Base-by-base conservation (phyloP, 495 filamentous ascomycete genomes). In the Pyrenopolyporus hunteri region DNA sequence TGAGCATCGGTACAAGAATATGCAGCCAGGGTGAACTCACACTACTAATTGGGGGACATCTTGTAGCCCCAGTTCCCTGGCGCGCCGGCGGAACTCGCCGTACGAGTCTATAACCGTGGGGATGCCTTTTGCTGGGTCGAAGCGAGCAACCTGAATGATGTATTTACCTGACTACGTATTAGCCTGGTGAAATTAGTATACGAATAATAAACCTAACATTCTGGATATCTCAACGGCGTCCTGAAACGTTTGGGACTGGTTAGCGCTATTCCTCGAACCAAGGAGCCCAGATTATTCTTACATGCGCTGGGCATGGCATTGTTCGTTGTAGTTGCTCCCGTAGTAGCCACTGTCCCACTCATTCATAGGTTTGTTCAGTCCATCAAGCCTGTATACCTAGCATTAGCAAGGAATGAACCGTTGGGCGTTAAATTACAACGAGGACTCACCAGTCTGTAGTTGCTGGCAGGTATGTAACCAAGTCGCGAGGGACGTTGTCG, bases 71-170 rank as follows among this genome's bases (percentile, higher is more conserved):
- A 76, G 72, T 39, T 77, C 73, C 22, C 78, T 67, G 36, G 90
- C 80, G 3, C 80, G 80, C 26, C 78, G 78, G 42, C 89, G 81
- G 69, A 95, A 87, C 66, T 89, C 86, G 7, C 85, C 85, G 59
- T 92, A 96, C 6, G 89, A 84, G 44, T 89, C 84, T 46, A 95
- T 78, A 2, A 93, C 89, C 43, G 91, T 89, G 0, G 86, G 84
- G 40, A 94, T 92, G 20, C 91, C 91, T 75, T 95, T 95, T 32
- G 89, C 84, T 0, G 91, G 92, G 59, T 96, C 91, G 68, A 96
- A 96, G 11, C 91, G 87, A 6, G 91, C 87, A 36, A 94, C 84
- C 69, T 96, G 91, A 29, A 87, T 78, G 60, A 96, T 89, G 69
- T 93, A 96, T 51, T 85, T 79, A 59, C 80, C 82, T 85, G 46